Evolutionary conservation across 164 flowering plant genomes (phyloP).

Genomic region (Stephania japonica): DNA sequence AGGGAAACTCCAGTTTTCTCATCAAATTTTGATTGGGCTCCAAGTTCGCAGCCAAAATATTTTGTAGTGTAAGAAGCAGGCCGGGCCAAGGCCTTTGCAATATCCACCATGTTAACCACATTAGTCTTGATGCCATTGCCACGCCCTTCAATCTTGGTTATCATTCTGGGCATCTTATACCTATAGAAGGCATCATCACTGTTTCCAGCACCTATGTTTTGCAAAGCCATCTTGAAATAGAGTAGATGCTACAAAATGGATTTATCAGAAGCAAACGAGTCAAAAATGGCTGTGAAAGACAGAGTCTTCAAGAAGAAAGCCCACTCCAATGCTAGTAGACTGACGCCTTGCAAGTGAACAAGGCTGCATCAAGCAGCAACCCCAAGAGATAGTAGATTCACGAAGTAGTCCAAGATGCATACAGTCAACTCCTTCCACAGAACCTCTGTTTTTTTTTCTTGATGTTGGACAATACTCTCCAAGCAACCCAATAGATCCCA

Average conservation of each 20-base stretch:
- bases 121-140: slow-evolving; percentile 97
- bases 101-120: slow-evolving; percentile 86
- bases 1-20: slow-evolving; percentile 76
- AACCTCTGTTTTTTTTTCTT: slow-evolving; percentile 36
- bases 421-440: slow-evolving; percentile 24
- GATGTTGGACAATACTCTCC: slow-evolving; percentile 60
- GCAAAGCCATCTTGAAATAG: slow-evolving; percentile 60
- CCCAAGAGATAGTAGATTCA: slow-evolving; percentile 9
- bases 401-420: slow-evolving; percentile 35
- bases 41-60: slow-evolving; percentile 89
- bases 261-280: slow-evolving; percentile 18
- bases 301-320: background rate
- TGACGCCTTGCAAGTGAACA: slow-evolving; percentile 13
- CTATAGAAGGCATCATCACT: slow-evolving; percentile 95
- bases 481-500: slow-evolving; percentile 62
- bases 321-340: background rate
- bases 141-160: slow-evolving; percentile 88
- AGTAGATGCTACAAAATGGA: background rate
- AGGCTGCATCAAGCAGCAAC: slow-evolving; percentile 37
- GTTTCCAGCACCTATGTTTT: slow-evolving; percentile 89
- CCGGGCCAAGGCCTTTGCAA: slow-evolving; percentile 84
- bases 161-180: slow-evolving; percentile 94
- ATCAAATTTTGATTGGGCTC: slow-evolving; percentile 93
- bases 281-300: slow-evolving; percentile 4
- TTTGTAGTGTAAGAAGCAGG: slow-evolving; percentile 88